Evolutionary conservation across 2,329 filamentous ascomycete genomes (phyloP), one percentile per base, ranked within the genome.

Genomic region (Aspergillus sp.): DNA sequence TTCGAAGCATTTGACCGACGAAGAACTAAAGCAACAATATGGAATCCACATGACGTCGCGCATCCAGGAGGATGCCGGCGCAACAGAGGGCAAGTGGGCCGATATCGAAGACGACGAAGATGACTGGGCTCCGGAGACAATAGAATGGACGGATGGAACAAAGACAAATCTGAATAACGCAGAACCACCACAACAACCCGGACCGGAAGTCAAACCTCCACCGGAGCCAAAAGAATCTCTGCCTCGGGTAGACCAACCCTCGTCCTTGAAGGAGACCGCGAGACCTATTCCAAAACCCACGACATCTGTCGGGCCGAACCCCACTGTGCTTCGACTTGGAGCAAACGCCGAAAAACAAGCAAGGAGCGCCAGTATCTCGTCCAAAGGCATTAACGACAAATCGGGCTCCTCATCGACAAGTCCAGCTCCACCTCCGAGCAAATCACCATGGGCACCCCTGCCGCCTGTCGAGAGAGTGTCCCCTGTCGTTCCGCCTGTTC

Each of bases 401-500:
- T 70, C 74, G 10, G 74, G 73, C 1, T 62, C 79, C 20, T 72
- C 66, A 19, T 68, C 69, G 22, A 71, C 70, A 47, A 69, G 64
- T 44, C 63, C 67, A 22, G 69, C 70, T 23, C 80, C 85, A 7
- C 77, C 83, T 1, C 85, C 89, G 0, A 79, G 84, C 22, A 96
- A 95, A 64, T 96, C 90, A 3, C 91, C 91, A 3, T 97, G 91
- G 91, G 91, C 91, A 20, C 65, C 85, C 30, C 71, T 97, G 23
- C 91, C 91, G 12, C 88, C 89, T 1, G 80, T 96, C 5, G 89
- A 95, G 9, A 91, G 85, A 63, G 80, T 85, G 0, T 82, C 89
- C 1, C 90, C 78, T 5, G 75, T 84, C 51, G 86, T 88, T 45
- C 59, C 74, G 35, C 70, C 75, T 41, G 56, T 62, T 23, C 66